A percentile compares a stretch with the other conserved stretches of the same genome.
Evolutionary conservation across 208 protist genomes (phyloP).

Genomic region (Crithidia expoeki): DNA sequence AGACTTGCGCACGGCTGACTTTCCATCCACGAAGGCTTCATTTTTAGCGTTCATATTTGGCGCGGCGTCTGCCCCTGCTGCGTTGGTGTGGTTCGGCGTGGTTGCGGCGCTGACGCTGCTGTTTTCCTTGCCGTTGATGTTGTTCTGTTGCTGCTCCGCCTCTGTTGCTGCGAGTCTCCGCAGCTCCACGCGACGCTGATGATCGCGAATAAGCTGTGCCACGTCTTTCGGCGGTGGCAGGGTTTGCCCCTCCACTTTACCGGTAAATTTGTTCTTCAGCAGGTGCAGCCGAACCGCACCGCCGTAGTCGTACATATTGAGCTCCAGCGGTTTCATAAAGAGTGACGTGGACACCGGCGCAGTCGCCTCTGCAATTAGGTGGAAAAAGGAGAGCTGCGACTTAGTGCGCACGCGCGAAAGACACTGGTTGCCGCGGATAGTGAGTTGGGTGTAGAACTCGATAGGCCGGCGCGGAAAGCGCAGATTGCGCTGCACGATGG

Average conservation of each 20-base stretch:
- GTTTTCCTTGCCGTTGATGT: not conserved
- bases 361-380: conserved; percentile 40
- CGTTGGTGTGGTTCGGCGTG: not conserved
- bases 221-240: conserved; percentile 43
- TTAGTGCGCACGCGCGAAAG: conserved; percentile 35
- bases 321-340: conserved; percentile 51
- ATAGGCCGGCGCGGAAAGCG: conserved; percentile 28
- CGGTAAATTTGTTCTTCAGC: conserved; percentile 26
- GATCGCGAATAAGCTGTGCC: conserved; percentile 31
- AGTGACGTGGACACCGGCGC: conserved; percentile 44
- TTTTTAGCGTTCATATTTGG: not conserved
- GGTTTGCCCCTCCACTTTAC: conserved; percentile 35
- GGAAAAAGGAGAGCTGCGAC: conserved; percentile 37
- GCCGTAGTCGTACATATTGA: conserved; percentile 52
- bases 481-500: conserved; percentile 18
- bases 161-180: conserved; percentile 4
- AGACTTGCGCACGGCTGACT: conserved; percentile 6
- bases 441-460: conserved; percentile 34
- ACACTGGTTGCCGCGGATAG: conserved; percentile 41
- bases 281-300: conserved; percentile 42
- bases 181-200: conserved; percentile 30
- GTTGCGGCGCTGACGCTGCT: not conserved
- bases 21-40: not conserved
- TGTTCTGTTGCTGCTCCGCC: not conserved
- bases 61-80: not conserved